Evolutionary conservation across 192 early-diverging fungal species (phyloP).

Genomic region (Piromyces sp.): DNA sequence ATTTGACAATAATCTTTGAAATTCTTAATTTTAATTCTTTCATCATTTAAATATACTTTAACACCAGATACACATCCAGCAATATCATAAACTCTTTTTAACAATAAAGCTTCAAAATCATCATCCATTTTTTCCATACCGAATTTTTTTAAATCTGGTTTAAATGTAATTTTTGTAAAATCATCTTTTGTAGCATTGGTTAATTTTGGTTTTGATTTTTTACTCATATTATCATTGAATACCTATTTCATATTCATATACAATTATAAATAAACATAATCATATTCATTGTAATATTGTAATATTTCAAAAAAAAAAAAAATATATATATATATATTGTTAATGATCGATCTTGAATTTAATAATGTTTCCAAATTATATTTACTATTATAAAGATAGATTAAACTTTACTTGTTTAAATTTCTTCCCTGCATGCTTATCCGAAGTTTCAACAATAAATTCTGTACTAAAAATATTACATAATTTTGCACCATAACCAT

Average conservation of each 20-base stretch:
- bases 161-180: constrained; percentile 84
- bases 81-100: constrained; percentile 84
- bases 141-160: constrained; percentile 82
- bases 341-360: no score
- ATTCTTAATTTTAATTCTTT: constrained; percentile 57
- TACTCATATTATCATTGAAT: constrained; percentile 79
- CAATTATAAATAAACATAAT: no score
- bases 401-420: constrained; percentile 53
- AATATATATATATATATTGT: no score
- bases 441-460: constrained; percentile 83
- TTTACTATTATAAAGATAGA: no score
- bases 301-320: no score
- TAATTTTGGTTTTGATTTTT: constrained; percentile 56
- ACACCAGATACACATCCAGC: constrained; percentile 68
- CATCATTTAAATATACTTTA: constrained; percentile 76
- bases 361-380: no score
- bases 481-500: constrained; percentile 77
- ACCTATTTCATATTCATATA: constrained; percentile 13
- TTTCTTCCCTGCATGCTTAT: constrained; percentile 45
- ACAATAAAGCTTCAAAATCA: constrained; percentile 69
- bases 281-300: background rate
- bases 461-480: constrained; percentile 93
- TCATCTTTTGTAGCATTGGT: constrained; percentile 47
- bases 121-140: constrained; percentile 70
- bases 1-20: constrained; percentile 84